Percentiles rank a stretch among this genome's conserved stretches.
Evolutionary conservation across 2,329 filamentous ascomycete species (phyloP).

Genomic region (Colletotrichum endophyticum): DNA sequence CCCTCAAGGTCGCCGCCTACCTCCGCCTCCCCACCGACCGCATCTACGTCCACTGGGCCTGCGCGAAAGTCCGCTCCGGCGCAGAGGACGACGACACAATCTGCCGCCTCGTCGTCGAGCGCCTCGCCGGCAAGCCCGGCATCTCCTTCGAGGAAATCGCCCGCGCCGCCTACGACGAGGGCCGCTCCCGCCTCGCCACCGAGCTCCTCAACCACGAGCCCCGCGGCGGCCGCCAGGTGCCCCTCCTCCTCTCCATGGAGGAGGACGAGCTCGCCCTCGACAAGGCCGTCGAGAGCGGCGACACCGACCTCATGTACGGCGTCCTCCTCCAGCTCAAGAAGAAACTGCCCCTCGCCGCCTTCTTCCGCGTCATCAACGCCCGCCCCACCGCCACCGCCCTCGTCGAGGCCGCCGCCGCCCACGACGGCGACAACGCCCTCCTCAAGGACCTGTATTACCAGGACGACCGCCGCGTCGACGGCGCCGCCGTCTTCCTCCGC

Average conservation of each 20-base stretch:
- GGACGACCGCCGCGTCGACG: conserved; percentile 88
- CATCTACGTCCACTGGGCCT: conserved; percentile 97
- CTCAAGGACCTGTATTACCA: conserved; percentile 98
- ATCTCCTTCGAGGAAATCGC: conserved; percentile 97
- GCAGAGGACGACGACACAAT: conserved; percentile 87
- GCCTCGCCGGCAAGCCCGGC: conserved; percentile 84
- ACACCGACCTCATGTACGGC: conserved; percentile 90
- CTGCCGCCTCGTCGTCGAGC: conserved; percentile 84
- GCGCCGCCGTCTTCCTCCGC: conserved; percentile 83
- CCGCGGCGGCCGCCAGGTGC: conserved; percentile 93
- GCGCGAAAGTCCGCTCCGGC: conserved; percentile 87
- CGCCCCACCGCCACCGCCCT: conserved; percentile 87
- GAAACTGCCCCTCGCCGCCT: conserved; percentile 86
- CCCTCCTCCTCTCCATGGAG: conserved; percentile 90
- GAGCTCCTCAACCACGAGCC: conserved; percentile 93
- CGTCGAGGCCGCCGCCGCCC: conserved; percentile 79
- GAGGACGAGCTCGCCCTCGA: conserved; percentile 94
- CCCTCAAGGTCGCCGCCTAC: conserved; percentile 86
- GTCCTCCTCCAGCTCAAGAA: conserved; percentile 88
- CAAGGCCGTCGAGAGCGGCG: conserved; percentile 94
- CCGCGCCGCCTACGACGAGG: conserved; percentile 91
- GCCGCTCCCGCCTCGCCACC: conserved; percentile 85
- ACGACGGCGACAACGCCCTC: conserved; percentile 75
- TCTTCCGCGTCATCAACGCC: conserved; percentile 90
- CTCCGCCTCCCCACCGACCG: conserved; percentile 84